Evolutionary conservation across 2,329 filamentous ascomycete species (phyloP), one percentile per base, ranked within the genome.

Genomic region (Sodiomyces alkalinus): DNA sequence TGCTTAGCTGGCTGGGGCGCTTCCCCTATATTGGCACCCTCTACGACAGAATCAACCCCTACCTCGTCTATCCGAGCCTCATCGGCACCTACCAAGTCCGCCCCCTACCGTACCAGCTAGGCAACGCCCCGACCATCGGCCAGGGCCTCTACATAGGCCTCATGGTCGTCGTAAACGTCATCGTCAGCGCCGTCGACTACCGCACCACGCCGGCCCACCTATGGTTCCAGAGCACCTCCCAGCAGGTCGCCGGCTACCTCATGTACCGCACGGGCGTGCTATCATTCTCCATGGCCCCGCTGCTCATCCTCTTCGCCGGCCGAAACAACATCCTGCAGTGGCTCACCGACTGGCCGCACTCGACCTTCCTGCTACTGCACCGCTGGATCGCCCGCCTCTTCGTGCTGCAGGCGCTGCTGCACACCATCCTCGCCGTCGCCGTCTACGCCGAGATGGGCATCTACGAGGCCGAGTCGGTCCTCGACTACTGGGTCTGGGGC

Each of bases 341-440:
- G 44, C 19, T 57, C 2, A 60, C 58, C 3, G 46, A 55, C 35
- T 62, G 57, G 55, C 48, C 43, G 0, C 51, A 60, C 29, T 47
- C 48, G 1, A 63, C 60, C 1, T 61, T 45, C 34, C 26, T 62
- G 8, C 29, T 60, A 1, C 39, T 62, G 4, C 60, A 65, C 38
- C 54, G 58, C 8, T 62, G 56, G 55, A 41, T 56, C 2, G 57
- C 56, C 1, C 41, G 46, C 19, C 37, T 62, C n/a, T 47, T 44
- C 11, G 49, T 48, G 0, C 19, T 60, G 0, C 49, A 64, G 30
- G 52, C 48, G 3, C 34, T 53, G 16, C 16, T 62, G 0, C 60
- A 65, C 40, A 51, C 49, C 2, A 39, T 54, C 17, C 35, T 53
- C 7, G 43, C 41, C 3, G 40, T 60, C 2, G 32, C 36, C 1